A percentile compares a stretch with the other conserved stretches of the same genome.
phyloP scores from a whole-genome alignment of 139 green algal genomes.

The Diplosphaera chodatii region DNA sequence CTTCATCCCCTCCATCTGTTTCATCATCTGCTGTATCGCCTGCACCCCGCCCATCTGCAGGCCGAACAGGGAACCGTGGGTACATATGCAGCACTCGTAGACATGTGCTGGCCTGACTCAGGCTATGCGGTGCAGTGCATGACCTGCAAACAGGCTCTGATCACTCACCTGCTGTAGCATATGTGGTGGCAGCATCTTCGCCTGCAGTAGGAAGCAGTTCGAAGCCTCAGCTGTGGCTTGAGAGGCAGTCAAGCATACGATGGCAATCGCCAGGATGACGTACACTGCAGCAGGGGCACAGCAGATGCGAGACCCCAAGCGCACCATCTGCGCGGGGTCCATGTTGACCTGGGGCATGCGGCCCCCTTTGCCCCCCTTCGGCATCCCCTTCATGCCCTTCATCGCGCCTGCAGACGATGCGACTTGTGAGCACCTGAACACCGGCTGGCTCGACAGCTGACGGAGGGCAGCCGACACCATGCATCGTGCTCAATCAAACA shows the following conservation, averaged over 20 bases:
- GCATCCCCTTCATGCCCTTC: slow-evolving; percentile 66
- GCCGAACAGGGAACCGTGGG: too few species aligned
- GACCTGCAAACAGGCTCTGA: neutral
- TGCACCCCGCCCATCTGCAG: slow-evolving; percentile 82
- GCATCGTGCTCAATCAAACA: too few species aligned
- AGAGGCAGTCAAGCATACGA: too few species aligned
- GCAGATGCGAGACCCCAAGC: neutral
- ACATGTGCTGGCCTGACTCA: neutral
- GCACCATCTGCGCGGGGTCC: slow-evolving; percentile 61
- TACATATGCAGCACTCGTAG: neutral
- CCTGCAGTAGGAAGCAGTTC: neutral
- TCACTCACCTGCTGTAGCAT: slow-evolving; percentile 64
- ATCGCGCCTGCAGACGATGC: slow-evolving; percentile 63
- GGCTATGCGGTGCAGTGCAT: neutral
- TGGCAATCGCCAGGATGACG: too few species aligned
- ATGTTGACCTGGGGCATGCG: slow-evolving; percentile 44
- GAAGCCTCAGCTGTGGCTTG: too few species aligned
- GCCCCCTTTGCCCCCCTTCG: slow-evolving; percentile 10
- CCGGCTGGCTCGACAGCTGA: neutral
- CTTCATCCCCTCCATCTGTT: slow-evolving; percentile 79
- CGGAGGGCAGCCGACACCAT: too few species aligned
- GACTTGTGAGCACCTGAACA: too few species aligned
- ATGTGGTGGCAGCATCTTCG: slow-evolving; percentile 76
- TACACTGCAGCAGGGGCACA: too few species aligned
- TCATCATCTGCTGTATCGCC: slow-evolving; percentile 75